phyloP scores from a whole-genome alignment of 2,329 filamentous ascomycete species.

The Ascochyta clinopodiicola region DNA sequence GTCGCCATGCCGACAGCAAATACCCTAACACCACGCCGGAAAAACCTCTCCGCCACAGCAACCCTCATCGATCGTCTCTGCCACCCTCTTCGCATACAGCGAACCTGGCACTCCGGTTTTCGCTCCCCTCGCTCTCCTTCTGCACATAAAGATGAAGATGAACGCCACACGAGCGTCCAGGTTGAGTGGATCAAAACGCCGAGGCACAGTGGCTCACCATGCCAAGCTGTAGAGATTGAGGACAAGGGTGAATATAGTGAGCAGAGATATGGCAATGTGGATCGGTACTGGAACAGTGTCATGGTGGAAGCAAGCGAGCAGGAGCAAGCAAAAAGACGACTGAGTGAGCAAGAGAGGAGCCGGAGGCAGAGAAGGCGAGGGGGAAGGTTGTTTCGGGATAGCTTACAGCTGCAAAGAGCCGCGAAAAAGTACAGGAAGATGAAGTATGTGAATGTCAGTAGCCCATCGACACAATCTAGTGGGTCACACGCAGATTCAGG shows the following conservation, averaged over 20 bases:
- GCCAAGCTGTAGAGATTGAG: conserved; percentile 18
- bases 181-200: conserved; percentile 14
- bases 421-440: too few relatives aligned
- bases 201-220: background rate
- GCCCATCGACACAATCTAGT: background rate
- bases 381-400: background rate
- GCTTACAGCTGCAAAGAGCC: background rate
- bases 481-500: background rate
- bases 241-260: conserved; percentile 23
- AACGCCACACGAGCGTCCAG: background rate
- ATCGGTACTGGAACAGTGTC: conserved; percentile 29
- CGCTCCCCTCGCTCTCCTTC: background rate
- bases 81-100: conserved; percentile 17
- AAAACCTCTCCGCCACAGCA: conserved; percentile 14
- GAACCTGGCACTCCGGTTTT: background rate
- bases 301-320: conserved; percentile 24
- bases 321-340: background rate
- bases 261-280: conserved; percentile 17
- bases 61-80: conserved; percentile 19
- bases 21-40: background rate
- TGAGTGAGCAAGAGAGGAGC: background rate
- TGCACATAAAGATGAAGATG: background rate
- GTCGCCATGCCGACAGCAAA: background rate
- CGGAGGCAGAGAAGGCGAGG: background rate
- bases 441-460: background rate